Conservation (phyloP, 805 yeast species). For the Hanseniaspora clermontiae region DNA sequence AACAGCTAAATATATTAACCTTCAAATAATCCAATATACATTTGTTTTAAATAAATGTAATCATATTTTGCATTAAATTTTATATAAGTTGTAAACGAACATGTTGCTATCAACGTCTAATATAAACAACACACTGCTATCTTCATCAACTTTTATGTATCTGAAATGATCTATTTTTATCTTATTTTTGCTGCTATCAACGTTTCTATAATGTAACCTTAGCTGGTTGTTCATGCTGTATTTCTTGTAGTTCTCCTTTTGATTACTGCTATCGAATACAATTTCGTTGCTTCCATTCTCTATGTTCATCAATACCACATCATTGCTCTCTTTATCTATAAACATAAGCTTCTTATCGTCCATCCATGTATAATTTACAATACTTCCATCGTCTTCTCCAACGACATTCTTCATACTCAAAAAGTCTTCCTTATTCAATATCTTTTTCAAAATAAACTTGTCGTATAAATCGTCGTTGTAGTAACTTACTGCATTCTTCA, state of each 20-base stretch:
- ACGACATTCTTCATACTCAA: background rate
- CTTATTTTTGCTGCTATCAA: background rate
- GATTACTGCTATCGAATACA: background rate
- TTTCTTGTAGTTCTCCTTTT: background rate
- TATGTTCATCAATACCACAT: background rate
- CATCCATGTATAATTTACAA: background rate
- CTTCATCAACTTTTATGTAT: background rate
- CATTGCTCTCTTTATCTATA: background rate
- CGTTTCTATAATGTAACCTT: constrained; percentile 2
- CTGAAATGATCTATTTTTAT: background rate
- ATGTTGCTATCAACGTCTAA: background rate
- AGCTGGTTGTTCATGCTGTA: constrained; percentile 7
- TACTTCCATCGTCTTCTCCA: background rate
- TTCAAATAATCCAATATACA: no score
- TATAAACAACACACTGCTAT: background rate
- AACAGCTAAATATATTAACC: no score
- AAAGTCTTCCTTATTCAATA: background rate
- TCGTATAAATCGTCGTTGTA: constrained; percentile 10
- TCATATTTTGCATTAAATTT: background rate
- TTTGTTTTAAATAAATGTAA: background rate
- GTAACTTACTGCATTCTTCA: background rate
- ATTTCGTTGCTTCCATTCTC: background rate
- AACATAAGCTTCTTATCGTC: background rate
- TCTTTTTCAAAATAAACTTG: constrained; percentile 5
- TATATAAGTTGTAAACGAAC: background rate